These are phyloP conservation scores for Umbelopsis ramanniana DNA, from an alignment of 192 early-diverging fungal species.

Conservation along the genomic window DNA sequence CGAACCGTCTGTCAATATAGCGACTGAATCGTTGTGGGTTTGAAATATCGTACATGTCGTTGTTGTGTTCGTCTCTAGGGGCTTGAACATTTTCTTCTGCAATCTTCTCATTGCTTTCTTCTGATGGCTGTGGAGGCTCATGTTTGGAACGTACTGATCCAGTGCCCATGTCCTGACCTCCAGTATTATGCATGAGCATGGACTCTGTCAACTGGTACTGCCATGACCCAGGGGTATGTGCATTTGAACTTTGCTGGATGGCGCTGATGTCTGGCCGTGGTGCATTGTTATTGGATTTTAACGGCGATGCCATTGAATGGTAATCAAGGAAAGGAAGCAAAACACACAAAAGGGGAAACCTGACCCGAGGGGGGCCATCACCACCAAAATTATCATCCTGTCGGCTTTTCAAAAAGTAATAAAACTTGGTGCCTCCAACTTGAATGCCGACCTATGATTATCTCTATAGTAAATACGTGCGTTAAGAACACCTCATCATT, in stretches of 20 bases:
- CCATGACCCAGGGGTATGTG: not conserved
- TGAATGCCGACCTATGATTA: too few relatives aligned
- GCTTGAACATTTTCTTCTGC: not conserved
- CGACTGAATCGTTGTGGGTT: not conserved
- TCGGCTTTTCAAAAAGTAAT: slow-evolving; percentile 1
- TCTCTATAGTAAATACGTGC: too few relatives aligned
- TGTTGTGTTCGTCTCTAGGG: not conserved
- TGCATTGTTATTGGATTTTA: not conserved
- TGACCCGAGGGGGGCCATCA: not conserved
- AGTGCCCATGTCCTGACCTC: not conserved
- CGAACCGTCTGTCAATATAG: slow-evolving; percentile 3
- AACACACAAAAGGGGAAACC: slow-evolving; percentile 15
- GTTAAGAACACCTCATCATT: too few relatives aligned
- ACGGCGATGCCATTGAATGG: slow-evolving; percentile 15
- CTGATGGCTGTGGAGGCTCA: not conserved
- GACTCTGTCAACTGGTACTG: slow-evolving; percentile 18
- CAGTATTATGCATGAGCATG: slow-evolving; percentile 3
- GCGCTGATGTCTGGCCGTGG: not conserved
- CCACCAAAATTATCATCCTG: not conserved
- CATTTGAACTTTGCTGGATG: slow-evolving; percentile 1
- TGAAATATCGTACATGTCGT: not conserved
- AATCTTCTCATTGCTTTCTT: not conserved
- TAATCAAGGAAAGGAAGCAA: not conserved
- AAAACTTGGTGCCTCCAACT: not conserved
- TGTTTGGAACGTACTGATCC: not conserved